phyloP scores from a whole-genome alignment of 2,329 filamentous ascomycete genomes.

The Microdochium paspali region DNA sequence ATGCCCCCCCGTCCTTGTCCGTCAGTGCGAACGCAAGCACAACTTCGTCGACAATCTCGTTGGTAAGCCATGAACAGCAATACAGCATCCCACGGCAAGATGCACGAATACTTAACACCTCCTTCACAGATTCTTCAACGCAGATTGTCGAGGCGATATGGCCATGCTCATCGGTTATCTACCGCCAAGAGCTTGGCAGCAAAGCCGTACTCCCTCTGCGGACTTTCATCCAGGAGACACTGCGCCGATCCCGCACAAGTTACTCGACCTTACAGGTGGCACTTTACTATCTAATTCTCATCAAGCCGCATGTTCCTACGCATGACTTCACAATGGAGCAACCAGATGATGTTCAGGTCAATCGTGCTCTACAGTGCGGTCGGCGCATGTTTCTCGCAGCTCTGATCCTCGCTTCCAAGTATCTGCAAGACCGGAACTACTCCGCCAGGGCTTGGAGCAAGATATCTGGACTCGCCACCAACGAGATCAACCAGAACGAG shows the following conservation, averaged over 20 bases:
- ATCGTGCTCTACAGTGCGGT: conserved; percentile 83
- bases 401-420: conserved; percentile 93
- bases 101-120: conserved; percentile 17
- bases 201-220: conserved; percentile 81
- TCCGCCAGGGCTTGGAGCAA: conserved; percentile 97
- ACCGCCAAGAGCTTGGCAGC: conserved; percentile 61
- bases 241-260: conserved; percentile 88
- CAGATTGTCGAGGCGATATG: conserved; percentile 97
- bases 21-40: conserved; percentile 85
- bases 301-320: conserved; percentile 80
- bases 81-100: conserved; percentile 6
- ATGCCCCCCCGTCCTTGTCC: conserved; percentile 65
- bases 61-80: conserved; percentile 61
- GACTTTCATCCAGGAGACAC: conserved; percentile 94
- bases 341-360: conserved; percentile 58
- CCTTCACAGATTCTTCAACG: conserved; percentile 75
- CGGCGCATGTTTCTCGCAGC: conserved; percentile 95
- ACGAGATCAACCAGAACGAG: conserved; percentile 96
- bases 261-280: conserved; percentile 97
- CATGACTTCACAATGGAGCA: conserved; percentile 84
- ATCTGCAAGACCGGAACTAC: conserved; percentile 95
- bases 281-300: conserved; percentile 89
- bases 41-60: conserved; percentile 95
- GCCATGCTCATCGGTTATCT: conserved; percentile 77
- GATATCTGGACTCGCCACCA: conserved; percentile 89